Evolutionary conservation across 208 protist species (phyloP).

Genomic region (Crithidia thermophila): DNA sequence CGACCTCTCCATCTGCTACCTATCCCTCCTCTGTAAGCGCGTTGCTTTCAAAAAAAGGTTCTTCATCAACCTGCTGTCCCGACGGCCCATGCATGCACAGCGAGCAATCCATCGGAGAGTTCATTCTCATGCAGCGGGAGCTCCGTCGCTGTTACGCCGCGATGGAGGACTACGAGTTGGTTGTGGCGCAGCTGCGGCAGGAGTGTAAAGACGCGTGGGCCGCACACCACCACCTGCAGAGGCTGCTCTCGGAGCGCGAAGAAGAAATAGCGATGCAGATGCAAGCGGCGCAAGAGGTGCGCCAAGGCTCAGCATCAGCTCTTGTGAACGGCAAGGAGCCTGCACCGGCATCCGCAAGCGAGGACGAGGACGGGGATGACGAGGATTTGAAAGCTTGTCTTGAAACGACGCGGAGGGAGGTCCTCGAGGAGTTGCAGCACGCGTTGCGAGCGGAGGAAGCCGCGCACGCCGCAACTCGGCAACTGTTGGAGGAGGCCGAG

Average conservation of each 20-base stretch:
- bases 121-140: slow-evolving; percentile 61
- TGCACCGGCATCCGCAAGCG: not conserved
- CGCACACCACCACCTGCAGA: slow-evolving; percentile 9
- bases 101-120: slow-evolving; percentile 72
- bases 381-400: not conserved
- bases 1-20: too few relatives aligned
- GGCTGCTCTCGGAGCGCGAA: slow-evolving; percentile 1
- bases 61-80: slow-evolving; percentile 12
- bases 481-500: slow-evolving; percentile 5
- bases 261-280: slow-evolving; percentile 15
- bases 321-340: too few relatives aligned
- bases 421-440: slow-evolving; percentile 8
- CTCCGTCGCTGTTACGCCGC: slow-evolving; percentile 52
- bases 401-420: slow-evolving; percentile 3
- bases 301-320: too few relatives aligned
- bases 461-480: slow-evolving; percentile 7
- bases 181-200: slow-evolving; percentile 26
- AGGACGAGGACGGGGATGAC: not conserved
- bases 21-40: too few relatives aligned
- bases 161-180: slow-evolving; percentile 39
- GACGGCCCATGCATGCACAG: slow-evolving; percentile 65
- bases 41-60: not conserved
- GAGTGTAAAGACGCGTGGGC: slow-evolving; percentile 10
- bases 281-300: too few relatives aligned
- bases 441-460: slow-evolving; percentile 20